Evolutionary conservation across 2,329 filamentous ascomycete species (phyloP).

Genomic region (Talaromyces sp.): DNA sequence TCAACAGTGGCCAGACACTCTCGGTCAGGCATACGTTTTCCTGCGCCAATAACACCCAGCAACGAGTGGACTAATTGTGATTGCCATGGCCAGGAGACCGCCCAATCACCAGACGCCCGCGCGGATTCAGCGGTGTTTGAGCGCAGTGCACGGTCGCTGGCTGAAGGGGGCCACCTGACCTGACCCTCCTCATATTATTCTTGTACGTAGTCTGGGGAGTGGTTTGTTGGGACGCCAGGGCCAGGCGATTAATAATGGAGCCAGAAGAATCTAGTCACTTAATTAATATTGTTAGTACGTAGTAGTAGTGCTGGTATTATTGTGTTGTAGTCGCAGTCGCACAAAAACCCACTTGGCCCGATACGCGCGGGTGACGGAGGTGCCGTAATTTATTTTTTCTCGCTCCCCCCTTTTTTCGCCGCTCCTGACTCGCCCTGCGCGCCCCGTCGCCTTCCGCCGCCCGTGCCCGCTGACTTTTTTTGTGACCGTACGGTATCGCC

Average conservation of each 20-base stretch:
- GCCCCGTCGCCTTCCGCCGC: not conserved
- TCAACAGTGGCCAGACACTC: not conserved
- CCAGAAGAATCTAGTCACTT: not conserved
- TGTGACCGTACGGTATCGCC: not conserved
- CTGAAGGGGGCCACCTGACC: not conserved
- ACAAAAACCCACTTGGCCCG: not conserved
- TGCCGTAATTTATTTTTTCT: slow-evolving; percentile 12
- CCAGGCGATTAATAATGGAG: not conserved
- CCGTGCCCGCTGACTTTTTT: not conserved
- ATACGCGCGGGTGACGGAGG: slow-evolving; percentile 13
- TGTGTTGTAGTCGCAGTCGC: not conserved
- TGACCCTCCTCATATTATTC: not conserved
- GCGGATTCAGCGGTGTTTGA: not conserved
- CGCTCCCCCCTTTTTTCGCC: slow-evolving; percentile 14
- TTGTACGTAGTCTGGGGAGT: no score
- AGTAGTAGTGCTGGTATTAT: not conserved
- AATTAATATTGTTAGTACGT: not conserved
- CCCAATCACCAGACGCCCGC: not conserved
- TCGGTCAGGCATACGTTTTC: not conserved
- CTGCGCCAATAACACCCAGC: no score
- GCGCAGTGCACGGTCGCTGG: not conserved
- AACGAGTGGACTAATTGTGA: no score
- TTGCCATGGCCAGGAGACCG: no score
- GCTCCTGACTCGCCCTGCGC: not conserved
- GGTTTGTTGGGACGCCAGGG: no score